Conservation (phyloP, 2,329 filamentous ascomycete species). For the Cladosporium sp. region DNA sequence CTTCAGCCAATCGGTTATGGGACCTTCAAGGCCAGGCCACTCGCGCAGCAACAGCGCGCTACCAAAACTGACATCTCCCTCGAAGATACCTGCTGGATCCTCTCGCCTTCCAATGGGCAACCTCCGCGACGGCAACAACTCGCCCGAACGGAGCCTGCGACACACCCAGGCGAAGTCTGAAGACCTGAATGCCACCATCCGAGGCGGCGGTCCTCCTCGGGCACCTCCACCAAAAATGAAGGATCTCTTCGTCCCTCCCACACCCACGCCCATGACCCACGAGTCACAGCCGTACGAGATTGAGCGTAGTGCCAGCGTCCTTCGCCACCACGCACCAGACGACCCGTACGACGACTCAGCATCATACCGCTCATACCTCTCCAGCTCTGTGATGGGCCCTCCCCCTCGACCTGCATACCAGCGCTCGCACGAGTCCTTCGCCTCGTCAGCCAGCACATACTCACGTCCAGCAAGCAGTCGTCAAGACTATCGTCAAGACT, state of each 20-base stretch:
- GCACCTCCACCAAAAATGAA: slow-evolving; percentile 91
- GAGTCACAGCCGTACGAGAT: slow-evolving; percentile 36
- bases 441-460: slow-evolving; percentile 15
- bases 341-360: slow-evolving; percentile 74
- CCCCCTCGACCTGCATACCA: slow-evolving; percentile 16
- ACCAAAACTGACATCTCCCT: slow-evolving; percentile 38
- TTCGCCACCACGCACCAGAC: slow-evolving; percentile 64
- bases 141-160: slow-evolving; percentile 64
- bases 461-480: slow-evolving; percentile 27
- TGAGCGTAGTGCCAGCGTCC: slow-evolving; percentile 54
- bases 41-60: slow-evolving; percentile 35
- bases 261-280: slow-evolving; percentile 34
- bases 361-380: slow-evolving; percentile 27
- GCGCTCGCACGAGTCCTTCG: slow-evolving; percentile 17
- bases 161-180: slow-evolving; percentile 31
- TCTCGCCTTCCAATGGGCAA: slow-evolving; percentile 65
- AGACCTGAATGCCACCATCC: slow-evolving; percentile 38
- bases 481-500: slow-evolving; percentile 16
- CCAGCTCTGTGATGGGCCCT: slow-evolving; percentile 21
- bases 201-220: slow-evolving; percentile 37
- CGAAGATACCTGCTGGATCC: slow-evolving; percentile 49
- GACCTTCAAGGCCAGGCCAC: slow-evolving; percentile 17
- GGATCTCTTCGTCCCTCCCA: slow-evolving; percentile 62
- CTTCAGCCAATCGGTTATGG: slow-evolving; percentile 27
- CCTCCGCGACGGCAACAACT: slow-evolving; percentile 70